Conservation (phyloP, 2,329 filamentous ascomycete genomes). For the Aplosporella prunicola region DNA sequence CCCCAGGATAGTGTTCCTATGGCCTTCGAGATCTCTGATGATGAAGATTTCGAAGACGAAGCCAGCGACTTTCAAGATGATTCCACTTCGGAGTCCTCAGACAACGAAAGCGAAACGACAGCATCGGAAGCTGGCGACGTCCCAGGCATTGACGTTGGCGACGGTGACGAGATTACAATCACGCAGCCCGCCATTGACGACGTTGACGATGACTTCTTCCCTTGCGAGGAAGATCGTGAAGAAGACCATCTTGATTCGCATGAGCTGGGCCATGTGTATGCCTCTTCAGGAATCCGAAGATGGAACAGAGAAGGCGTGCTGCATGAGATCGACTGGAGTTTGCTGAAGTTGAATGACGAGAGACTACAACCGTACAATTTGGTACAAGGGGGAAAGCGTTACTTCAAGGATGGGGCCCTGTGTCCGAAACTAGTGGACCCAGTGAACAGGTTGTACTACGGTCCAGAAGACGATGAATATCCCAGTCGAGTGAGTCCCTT, state of each 20-base stretch:
- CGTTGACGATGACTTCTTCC: conserved; percentile 73
- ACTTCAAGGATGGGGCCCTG: conserved; percentile 24
- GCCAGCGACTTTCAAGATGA: conserved; percentile 13
- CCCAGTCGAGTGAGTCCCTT: conserved; percentile 38
- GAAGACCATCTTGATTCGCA: conserved; percentile 74
- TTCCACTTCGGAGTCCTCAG: conserved; percentile 46
- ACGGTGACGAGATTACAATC: conserved; percentile 67
- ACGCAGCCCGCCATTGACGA: conserved; percentile 91
- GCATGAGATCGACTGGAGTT: conserved; percentile 92
- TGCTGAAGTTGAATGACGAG: conserved; percentile 68
- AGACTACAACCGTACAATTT: conserved; percentile 61
- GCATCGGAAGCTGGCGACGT: conserved; percentile 39
- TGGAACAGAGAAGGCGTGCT: conserved; percentile 60
- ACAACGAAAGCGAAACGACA: conserved; percentile 40
- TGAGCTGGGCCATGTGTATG: conserved; percentile 73
- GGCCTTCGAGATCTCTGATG: conserved; percentile 45
- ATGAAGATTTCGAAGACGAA: conserved; percentile 34
- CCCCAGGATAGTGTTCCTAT: conserved; percentile 22
- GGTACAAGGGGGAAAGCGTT: conserved; percentile 47
- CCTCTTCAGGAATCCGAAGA: conserved; percentile 79
- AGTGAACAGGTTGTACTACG: conserved; percentile 25
- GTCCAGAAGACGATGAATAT: conserved; percentile 32
- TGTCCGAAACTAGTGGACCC: conserved; percentile 25
- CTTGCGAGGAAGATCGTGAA: conserved; percentile 61
- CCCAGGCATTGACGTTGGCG: conserved; percentile 38